Percentiles rank a stretch among this genome's conserved stretches.
Conservation (phyloP, 345 rosid species). For the Murraya koenigii region DNA sequence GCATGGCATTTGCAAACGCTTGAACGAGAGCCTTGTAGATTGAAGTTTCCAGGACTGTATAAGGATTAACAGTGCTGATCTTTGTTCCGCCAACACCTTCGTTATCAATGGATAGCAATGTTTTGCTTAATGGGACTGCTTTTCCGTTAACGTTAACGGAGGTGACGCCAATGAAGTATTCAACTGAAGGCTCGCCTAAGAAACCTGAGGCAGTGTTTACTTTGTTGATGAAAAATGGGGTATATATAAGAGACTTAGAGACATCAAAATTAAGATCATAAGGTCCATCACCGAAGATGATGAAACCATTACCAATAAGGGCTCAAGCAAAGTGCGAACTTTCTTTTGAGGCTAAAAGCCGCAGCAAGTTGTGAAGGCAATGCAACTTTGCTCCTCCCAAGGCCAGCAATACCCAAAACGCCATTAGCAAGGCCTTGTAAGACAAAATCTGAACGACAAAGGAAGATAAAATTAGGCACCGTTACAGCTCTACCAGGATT, state of each 20-base stretch:
- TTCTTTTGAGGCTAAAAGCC: constrained; percentile 17
- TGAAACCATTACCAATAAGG: constrained; percentile 12
- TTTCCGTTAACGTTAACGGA: constrained; percentile 24
- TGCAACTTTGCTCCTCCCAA: constrained; percentile 15
- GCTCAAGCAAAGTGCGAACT: constrained; percentile 30
- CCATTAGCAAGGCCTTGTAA: constrained; percentile 23
- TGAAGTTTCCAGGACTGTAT: constrained; percentile 24
- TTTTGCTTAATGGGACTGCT: constrained; percentile 16
- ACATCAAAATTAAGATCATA: constrained; percentile 21
- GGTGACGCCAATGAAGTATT: constrained; percentile 29
- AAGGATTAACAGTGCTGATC: constrained; percentile 26
- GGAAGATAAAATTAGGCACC: constrained; percentile 18
- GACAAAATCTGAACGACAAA: constrained; percentile 6
- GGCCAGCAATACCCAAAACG: constrained; percentile 21
- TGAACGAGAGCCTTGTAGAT: constrained; percentile 24
- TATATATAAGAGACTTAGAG: constrained; percentile 23
- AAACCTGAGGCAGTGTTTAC: constrained; percentile 15
- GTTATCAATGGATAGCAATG: constrained; percentile 23
- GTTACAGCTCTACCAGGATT: constrained; percentile 26
- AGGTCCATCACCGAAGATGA: constrained; percentile 33
- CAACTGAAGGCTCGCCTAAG: constrained; percentile 21
- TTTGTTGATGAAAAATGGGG: constrained; percentile 30
- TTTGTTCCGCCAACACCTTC: constrained; percentile 34
- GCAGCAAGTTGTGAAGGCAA: constrained; percentile 21
- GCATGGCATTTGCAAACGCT: constrained; percentile 12